A percentile compares a stretch with the other conserved stretches of the same genome.
Conservation (phyloP, 2,329 filamentous ascomycete genomes). For the Grosmannia clavigera region DNA sequence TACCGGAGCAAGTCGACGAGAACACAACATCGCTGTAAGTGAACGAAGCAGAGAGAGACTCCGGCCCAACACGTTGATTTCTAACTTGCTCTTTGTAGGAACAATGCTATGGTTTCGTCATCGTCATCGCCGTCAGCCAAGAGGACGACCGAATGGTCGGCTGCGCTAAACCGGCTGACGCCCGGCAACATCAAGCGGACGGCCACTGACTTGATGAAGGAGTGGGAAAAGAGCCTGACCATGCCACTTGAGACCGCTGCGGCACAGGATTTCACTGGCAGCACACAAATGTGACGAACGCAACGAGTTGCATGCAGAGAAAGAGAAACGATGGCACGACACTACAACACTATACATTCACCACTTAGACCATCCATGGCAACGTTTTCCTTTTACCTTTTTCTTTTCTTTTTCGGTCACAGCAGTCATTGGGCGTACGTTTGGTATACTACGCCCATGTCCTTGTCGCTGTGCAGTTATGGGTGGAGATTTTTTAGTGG, state of each 20-base stretch:
- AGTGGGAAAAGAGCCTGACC: conserved; percentile 74
- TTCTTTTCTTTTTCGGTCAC: too few relatives aligned
- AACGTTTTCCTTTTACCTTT: not conserved
- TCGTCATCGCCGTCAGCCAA: conserved; percentile 15
- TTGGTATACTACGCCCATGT: not conserved
- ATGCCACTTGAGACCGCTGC: conserved; percentile 24
- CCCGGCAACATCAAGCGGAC: conserved; percentile 71
- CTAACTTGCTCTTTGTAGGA: not conserved
- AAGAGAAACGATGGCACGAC: conserved; percentile 1
- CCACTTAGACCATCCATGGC: not conserved
- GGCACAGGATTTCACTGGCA: conserved; percentile 1
- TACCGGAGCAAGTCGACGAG: conserved; percentile 36
- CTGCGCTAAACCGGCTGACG: conserved; percentile 56
- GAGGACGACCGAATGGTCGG: conserved; percentile 46
- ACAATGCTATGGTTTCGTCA: conserved; percentile 2
- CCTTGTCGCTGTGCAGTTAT: not conserved
- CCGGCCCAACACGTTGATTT: not conserved
- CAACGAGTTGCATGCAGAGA: not conserved
- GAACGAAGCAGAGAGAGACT: not conserved
- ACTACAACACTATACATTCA: not conserved
- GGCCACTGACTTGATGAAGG: conserved; percentile 75
- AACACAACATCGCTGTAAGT: conserved; percentile 36
- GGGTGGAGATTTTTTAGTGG: too few relatives aligned
- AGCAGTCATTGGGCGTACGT: too few relatives aligned
- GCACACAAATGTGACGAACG: not conserved